phyloP scores from a whole-genome alignment of 495 filamentous ascomycete genomes.

The Tuber aestivum region DNA sequence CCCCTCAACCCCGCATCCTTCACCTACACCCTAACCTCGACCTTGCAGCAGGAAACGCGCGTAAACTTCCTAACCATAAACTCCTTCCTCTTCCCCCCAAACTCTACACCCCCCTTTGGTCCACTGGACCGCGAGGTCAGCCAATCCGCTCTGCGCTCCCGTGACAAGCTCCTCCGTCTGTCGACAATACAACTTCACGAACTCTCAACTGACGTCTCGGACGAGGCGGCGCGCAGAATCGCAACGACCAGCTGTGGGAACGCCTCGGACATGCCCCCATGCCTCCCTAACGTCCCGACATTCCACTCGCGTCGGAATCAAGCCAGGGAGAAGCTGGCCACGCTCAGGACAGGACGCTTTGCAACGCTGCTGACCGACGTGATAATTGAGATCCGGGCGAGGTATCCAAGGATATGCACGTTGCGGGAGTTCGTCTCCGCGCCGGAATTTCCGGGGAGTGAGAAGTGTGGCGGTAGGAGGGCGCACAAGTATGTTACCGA shows the following conservation, averaged over 20 bases:
- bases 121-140: background rate
- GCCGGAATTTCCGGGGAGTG: background rate
- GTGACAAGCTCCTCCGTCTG: conserved; percentile 6
- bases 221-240: conserved; percentile 12
- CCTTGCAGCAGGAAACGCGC: background rate
- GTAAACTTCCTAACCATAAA: conserved; percentile 2
- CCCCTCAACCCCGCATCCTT: conserved; percentile 18
- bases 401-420: conserved; percentile 9
- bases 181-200: background rate
- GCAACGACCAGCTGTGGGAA: background rate
- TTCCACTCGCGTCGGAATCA: conserved; percentile 11
- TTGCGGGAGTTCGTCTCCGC: background rate
- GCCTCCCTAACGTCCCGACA: background rate
- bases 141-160: background rate
- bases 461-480: background rate
- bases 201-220: conserved; percentile 7
- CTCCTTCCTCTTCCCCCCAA: background rate
- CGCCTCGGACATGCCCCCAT: background rate
- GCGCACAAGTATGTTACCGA: conserved; percentile 9
- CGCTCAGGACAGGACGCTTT: background rate
- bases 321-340: conserved; percentile 7
- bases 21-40: background rate
- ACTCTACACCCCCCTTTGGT: background rate
- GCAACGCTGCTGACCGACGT: conserved; percentile 4
- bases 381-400: background rate